These are phyloP conservation scores for Ceratocystis destructans DNA, from an alignment of 2,329 filamentous ascomycete species.

Conservation along the genomic window DNA sequence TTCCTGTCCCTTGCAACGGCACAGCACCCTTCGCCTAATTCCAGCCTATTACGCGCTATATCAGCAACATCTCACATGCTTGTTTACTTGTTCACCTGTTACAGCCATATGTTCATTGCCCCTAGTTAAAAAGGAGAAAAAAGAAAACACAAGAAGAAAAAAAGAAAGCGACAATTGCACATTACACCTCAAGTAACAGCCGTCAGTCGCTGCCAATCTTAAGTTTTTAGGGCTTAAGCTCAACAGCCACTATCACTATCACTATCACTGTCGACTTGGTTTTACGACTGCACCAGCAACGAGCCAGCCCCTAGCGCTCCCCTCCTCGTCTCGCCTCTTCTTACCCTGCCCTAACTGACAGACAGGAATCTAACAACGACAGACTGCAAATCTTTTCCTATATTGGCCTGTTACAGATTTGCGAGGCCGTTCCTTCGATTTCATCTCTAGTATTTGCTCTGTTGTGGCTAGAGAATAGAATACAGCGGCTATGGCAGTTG, in stretches of 20 bases:
- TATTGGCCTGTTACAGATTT: constrained; percentile 2
- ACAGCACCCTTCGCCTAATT: not conserved
- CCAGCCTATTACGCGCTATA: not conserved
- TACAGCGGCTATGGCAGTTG: not conserved
- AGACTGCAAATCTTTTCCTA: not conserved
- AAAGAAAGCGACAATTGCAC: too few species aligned
- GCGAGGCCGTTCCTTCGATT: not conserved
- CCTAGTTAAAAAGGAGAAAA: too few species aligned
- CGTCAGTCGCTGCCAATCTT: not conserved
- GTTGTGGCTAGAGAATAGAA: not conserved
- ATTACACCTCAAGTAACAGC: not conserved
- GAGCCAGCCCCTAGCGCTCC: not conserved
- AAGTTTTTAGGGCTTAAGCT: not conserved
- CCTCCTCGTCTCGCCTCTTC: not conserved
- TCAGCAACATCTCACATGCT: not conserved
- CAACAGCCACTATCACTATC: not conserved
- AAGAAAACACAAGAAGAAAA: too few species aligned
- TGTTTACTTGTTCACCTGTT: not conserved
- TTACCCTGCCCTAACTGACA: constrained; percentile 1
- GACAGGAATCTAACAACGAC: not conserved
- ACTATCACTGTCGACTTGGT: not conserved
- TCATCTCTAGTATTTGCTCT: not conserved
- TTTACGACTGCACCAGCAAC: not conserved
- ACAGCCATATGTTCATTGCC: not conserved
- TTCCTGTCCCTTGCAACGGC: not conserved